Evolutionary conservation across 257 asterid species (phyloP).

Genomic region (Nicotiana obtusifolia): DNA sequence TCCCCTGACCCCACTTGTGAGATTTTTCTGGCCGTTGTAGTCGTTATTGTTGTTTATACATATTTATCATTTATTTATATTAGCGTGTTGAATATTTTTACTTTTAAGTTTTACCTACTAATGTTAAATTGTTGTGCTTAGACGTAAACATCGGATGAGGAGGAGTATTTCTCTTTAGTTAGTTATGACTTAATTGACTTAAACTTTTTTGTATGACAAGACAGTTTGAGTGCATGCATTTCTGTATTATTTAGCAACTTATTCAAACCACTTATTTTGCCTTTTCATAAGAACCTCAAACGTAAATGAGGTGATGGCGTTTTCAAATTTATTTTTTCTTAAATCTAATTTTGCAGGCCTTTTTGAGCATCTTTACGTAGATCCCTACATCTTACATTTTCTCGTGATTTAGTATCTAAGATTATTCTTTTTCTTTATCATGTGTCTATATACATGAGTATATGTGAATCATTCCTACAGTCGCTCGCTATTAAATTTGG

Average conservation of each 20-base stretch:
- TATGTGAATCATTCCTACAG: not conserved
- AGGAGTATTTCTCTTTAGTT: not conserved
- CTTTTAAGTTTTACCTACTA: not conserved
- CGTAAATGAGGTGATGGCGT: not conserved
- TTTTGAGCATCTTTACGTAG: not conserved
- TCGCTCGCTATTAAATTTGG: not conserved
- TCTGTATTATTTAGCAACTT: not conserved
- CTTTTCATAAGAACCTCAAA: slow-evolving; percentile 1
- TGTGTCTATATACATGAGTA: not conserved
- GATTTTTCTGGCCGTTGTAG: too few relatives aligned
- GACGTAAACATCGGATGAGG: not conserved
- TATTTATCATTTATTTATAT: not conserved
- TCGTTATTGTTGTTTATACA: not conserved
- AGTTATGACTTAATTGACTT: not conserved
- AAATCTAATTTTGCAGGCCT: too few relatives aligned
- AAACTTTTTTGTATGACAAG: not conserved
- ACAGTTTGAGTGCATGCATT: not conserved
- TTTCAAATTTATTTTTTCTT: not conserved
- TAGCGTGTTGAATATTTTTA: not conserved
- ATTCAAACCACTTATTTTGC: not conserved
- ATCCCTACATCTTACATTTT: not conserved
- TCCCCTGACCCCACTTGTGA: too few relatives aligned
- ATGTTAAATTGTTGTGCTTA: not conserved
- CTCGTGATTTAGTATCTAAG: not conserved
- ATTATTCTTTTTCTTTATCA: not conserved